phyloP scores from a whole-genome alignment of 805 yeast species.

The Pachysolen tannophilus region DNA sequence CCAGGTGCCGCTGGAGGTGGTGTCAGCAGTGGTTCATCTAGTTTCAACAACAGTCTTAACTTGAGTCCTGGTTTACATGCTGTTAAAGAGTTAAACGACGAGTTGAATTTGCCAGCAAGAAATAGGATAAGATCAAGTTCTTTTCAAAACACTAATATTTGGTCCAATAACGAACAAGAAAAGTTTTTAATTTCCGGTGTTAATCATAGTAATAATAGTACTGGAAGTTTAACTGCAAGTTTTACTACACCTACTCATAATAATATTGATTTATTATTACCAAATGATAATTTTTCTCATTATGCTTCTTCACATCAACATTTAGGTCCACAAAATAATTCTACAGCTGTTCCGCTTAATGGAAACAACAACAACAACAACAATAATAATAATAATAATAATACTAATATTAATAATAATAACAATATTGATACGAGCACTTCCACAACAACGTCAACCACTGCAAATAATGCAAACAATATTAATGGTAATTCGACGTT shows the following conservation, averaged over 20 bases:
- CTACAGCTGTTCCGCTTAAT: no score
- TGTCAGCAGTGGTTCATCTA: constrained; percentile 2
- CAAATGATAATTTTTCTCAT: constrained; percentile 1
- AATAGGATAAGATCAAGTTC: constrained; percentile 50
- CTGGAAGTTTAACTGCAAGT: constrained; percentile 8
- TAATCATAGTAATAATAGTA: constrained; percentile 18
- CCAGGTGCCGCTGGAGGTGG: neutral
- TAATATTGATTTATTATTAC: neutral
- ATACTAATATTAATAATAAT: constrained; percentile 8
- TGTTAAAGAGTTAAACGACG: constrained; percentile 16
- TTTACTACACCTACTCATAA: constrained; percentile 4
- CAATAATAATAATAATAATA: constrained; percentile 9
- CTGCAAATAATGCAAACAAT: constrained; percentile 16
- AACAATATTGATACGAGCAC: constrained; percentile 7
- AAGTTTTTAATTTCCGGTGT: no score
- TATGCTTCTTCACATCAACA: no score
- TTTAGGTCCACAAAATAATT: neutral
- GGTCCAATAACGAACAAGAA: no score
- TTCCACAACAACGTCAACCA: constrained; percentile 5
- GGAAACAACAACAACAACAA: constrained; percentile 9
- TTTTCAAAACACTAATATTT: constrained; percentile 45
- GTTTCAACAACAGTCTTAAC: constrained; percentile 12
- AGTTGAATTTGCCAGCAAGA: constrained; percentile 6
- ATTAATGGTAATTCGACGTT: no score
- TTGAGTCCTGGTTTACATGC: constrained; percentile 20